Conservation (phyloP, 2,329 filamentous ascomycete genomes). For the Ustulina deusta region DNA sequence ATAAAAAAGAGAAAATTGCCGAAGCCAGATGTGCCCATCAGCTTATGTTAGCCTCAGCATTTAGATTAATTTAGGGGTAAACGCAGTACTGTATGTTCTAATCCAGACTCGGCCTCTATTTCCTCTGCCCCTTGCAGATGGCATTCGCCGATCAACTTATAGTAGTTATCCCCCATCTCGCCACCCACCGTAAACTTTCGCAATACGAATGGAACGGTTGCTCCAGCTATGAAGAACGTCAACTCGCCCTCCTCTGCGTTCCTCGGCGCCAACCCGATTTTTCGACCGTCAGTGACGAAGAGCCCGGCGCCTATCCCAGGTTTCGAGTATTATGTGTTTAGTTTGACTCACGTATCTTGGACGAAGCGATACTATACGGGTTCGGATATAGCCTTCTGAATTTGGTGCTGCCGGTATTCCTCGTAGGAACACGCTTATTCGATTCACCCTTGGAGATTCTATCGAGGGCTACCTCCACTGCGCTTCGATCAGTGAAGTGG, state of each 20-base stretch:
- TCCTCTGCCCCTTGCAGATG: not conserved
- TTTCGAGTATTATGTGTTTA: not conserved
- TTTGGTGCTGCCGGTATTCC: not conserved
- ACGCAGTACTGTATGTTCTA: not conserved
- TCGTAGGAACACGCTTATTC: not conserved
- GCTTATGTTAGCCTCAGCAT: too few relatives aligned
- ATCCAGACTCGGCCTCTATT: not conserved
- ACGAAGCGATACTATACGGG: not conserved
- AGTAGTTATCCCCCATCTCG: not conserved
- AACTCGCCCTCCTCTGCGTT: not conserved
- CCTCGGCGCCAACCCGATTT: constrained; percentile 1
- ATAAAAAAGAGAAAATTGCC: not conserved
- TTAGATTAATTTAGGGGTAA: too few relatives aligned
- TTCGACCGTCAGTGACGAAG: not conserved
- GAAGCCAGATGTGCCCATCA: not conserved
- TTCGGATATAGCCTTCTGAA: not conserved
- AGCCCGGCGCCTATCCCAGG: not conserved
- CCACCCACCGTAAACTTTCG: not conserved
- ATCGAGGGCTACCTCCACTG: not conserved
- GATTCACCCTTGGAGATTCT: not conserved
- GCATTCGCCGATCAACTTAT: constrained; percentile 1
- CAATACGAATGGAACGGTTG: not conserved
- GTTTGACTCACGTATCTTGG: not conserved
- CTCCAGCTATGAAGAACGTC: not conserved
- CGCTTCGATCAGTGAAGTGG: too few relatives aligned